A percentile compares a stretch with the other conserved stretches of the same genome.
Conservation (phyloP, 352 stramenopile species). For the Pythium phragmiticola region DNA sequence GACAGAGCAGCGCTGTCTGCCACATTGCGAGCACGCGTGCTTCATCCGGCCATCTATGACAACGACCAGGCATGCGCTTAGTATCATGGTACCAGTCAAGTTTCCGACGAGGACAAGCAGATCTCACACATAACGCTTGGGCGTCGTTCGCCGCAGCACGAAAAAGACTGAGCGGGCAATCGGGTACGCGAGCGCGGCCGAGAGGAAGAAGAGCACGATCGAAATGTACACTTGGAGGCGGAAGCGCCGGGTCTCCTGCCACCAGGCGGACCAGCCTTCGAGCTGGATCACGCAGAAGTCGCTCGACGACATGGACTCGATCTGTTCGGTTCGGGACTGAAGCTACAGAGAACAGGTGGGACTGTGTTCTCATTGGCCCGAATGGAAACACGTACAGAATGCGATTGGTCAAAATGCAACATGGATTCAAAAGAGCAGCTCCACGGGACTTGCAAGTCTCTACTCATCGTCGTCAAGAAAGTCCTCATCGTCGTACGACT, state of each 20-base stretch:
- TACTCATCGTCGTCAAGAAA: conserved; percentile 36
- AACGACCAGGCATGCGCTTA: background rate
- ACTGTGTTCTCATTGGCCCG: background rate
- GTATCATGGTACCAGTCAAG: background rate
- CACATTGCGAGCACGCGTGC: conserved; percentile 66
- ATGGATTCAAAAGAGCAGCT: background rate
- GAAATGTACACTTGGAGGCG: conserved; percentile 62
- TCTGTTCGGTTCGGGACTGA: background rate
- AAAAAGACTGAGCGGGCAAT: conserved; percentile 74
- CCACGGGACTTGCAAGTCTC: background rate
- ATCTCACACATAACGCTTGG: conserved; percentile 54
- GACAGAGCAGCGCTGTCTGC: conserved; percentile 68
- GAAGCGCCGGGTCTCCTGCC: conserved; percentile 45
- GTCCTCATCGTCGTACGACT: conserved; percentile 56
- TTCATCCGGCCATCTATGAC: conserved; percentile 59
- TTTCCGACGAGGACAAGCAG: background rate
- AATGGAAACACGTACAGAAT: background rate
- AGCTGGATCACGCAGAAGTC: conserved; percentile 52
- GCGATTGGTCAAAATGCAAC: conserved; percentile 31
- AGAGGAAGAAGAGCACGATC: conserved; percentile 79
- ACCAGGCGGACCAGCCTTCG: conserved; percentile 57
- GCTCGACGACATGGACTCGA: conserved; percentile 21
- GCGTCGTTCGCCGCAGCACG: conserved; percentile 51
- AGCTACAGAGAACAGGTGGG: background rate
- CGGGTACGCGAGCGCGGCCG: conserved; percentile 60